phyloP scores from a whole-genome alignment of 164 flowering plant genomes.

The Sextonia rubra region DNA sequence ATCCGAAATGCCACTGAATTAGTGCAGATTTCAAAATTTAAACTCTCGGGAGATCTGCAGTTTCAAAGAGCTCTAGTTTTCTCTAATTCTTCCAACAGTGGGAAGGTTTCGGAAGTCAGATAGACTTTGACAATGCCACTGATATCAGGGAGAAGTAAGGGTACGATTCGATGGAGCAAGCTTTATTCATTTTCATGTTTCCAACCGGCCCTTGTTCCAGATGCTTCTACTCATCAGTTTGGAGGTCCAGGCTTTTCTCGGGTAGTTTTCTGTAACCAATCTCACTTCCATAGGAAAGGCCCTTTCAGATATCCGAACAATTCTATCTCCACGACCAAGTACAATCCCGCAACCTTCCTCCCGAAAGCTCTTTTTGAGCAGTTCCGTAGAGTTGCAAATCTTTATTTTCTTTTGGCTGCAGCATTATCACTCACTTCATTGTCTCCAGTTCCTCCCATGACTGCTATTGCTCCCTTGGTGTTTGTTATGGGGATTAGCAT shows the following conservation, averaged over 20 bases:
- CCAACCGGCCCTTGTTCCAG: slow-evolving; percentile 19
- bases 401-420: slow-evolving; percentile 59
- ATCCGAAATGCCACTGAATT: not conserved
- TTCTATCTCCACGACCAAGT: slow-evolving; percentile 51
- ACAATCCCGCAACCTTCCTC: slow-evolving; percentile 45
- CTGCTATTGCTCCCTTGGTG: slow-evolving; percentile 54
- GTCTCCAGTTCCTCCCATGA: slow-evolving; percentile 37
- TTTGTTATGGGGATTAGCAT: slow-evolving; percentile 66
- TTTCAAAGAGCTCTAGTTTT: not conserved
- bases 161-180: slow-evolving; percentile 48
- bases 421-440: slow-evolving; percentile 30
- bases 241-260: slow-evolving; percentile 55
- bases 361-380: slow-evolving; percentile 68
- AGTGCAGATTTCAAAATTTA: not conserved
- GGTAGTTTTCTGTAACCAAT: slow-evolving; percentile 54
- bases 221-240: slow-evolving; percentile 16
- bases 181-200: slow-evolving; percentile 48
- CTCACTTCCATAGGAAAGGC: slow-evolving; percentile 31
- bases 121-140: slow-evolving; percentile 10
- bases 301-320: slow-evolving; percentile 41
- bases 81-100: not conserved
- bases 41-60: not conserved
- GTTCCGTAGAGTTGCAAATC: slow-evolving; percentile 66
- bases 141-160: slow-evolving; percentile 19
- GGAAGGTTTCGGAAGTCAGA: not conserved